phyloP scores from a whole-genome alignment of 495 filamentous ascomycete species.

The Pseudotulostoma volvatum region DNA sequence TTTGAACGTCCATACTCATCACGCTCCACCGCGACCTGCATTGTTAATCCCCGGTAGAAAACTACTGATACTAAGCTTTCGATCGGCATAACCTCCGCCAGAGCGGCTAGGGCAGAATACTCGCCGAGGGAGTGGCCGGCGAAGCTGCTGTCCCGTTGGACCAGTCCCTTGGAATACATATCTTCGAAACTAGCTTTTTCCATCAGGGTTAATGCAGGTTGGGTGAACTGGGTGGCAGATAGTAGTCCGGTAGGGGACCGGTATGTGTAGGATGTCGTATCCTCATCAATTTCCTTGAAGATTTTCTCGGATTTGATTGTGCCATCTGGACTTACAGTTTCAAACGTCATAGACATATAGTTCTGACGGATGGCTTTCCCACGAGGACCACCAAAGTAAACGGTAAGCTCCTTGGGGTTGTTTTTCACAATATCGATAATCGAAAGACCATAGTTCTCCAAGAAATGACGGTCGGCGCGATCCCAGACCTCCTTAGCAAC shows the following conservation, averaged over 20 bases:
- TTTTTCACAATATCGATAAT: conserved; percentile 99
- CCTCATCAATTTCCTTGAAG: conserved; percentile 91
- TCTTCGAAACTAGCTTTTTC: conserved; percentile 99
- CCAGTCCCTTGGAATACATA: conserved; percentile 91
- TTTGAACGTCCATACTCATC: conserved; percentile 84
- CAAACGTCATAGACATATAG: conserved; percentile 99
- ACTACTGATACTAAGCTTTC: conserved; percentile 96
- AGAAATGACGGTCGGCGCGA: conserved; percentile 89
- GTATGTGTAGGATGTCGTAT: conserved; percentile 89
- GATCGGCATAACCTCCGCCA: conserved; percentile 98
- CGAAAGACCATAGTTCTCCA: conserved; percentile 95
- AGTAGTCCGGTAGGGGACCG: conserved; percentile 88
- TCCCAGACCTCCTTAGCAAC: conserved; percentile 98
- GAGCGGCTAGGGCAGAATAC: conserved; percentile 89
- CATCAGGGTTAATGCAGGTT: conserved; percentile 94
- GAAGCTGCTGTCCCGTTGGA: conserved; percentile 90
- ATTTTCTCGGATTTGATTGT: conserved; percentile 95
- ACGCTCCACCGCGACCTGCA: conserved; percentile 98
- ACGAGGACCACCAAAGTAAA: conserved; percentile 92
- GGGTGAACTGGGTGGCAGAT: conserved; percentile 96
- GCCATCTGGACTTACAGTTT: conserved; percentile 81
- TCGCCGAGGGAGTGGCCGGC: conserved; percentile 96
- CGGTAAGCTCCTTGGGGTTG: conserved; percentile 96
- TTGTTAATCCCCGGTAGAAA: conserved; percentile 96
- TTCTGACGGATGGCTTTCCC: conserved; percentile 96